Conservation (phyloP, 495 filamentous ascomycete genomes). For the Tuber indicum region DNA sequence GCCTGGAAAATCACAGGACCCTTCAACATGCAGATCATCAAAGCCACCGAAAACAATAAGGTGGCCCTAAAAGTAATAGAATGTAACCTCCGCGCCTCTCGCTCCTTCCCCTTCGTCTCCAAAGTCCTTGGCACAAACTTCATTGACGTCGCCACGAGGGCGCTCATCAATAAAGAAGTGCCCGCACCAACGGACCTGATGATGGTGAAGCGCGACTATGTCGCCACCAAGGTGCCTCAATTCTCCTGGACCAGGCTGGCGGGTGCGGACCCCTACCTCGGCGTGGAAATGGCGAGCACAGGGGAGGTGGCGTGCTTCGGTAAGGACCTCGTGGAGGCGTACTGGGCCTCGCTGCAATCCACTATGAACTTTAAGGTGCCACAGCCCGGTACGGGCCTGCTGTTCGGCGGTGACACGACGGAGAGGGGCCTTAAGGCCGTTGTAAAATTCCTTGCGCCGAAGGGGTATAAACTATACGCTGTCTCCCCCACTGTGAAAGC, state of each 20-base stretch:
- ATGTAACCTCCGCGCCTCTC: slow-evolving; percentile 95
- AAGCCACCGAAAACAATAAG: slow-evolving; percentile 65
- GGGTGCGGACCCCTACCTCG: slow-evolving; percentile 93
- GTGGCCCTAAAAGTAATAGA: slow-evolving; percentile 92
- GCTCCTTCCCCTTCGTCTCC: slow-evolving; percentile 94
- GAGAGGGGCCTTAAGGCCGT: slow-evolving; percentile 63
- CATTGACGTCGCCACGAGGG: slow-evolving; percentile 92
- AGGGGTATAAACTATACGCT: slow-evolving; percentile 90
- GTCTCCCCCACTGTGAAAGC: slow-evolving; percentile 72
- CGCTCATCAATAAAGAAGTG: slow-evolving; percentile 77
- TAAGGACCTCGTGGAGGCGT: slow-evolving; percentile 88
- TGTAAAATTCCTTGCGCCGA: slow-evolving; percentile 74
- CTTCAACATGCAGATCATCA: slow-evolving; percentile 99
- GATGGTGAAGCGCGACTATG: slow-evolving; percentile 77
- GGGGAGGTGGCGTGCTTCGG: slow-evolving; percentile 99
- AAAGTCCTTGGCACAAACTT: slow-evolving; percentile 97
- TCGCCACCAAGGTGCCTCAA: slow-evolving; percentile 95
- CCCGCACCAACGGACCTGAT: slow-evolving; percentile 85
- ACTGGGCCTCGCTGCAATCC: slow-evolving; percentile 92
- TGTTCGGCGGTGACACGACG: slow-evolving; percentile 77
- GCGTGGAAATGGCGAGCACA: slow-evolving; percentile 94
- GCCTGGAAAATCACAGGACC: slow-evolving; percentile 95
- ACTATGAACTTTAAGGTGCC: slow-evolving; percentile 99
- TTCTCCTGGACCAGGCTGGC: slow-evolving; percentile 99
- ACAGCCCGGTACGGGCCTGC: slow-evolving; percentile 83